Base-by-base conservation (phyloP, 2,329 filamentous ascomycete genomes). In the Thermothelomyces thermophilus region DNA sequence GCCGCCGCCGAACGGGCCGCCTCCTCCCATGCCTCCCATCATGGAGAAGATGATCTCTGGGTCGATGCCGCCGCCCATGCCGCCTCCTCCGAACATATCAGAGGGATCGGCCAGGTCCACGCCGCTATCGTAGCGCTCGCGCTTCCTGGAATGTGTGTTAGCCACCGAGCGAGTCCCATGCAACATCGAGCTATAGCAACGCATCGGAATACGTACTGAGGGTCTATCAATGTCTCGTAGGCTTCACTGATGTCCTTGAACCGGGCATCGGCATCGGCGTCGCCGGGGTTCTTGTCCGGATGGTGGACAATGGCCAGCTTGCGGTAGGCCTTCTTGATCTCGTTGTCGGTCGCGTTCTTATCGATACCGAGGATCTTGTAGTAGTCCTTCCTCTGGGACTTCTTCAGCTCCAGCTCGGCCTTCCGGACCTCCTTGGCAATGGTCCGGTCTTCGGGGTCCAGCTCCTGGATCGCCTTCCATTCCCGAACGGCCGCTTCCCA, bases 171-270 rank as follows among this genome's bases (percentile, higher is more conserved):
- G 41, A 14, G 13, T 5, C 35, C 13, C 6, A 35, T 3, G 28
- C 16, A 45, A 35, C 5, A 9, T 16, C 24, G 13, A 22, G 13
- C n/a, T 14, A 9, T 8, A 17, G 5, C n/a, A 36, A 20, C 9
- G 37, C 37, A 41, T 46, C 34, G 44, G 16, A 14, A 5, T n/a
- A 31, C 35, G 55, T 86, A 90, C 84, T 95, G 84, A 73, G 90
- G 76, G 70, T 98, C 93, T 64, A 87, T 95, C 70, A 98, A 73
- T 43, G 86, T 94, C 72, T 98, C 93, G 66, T 98, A 95, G 35
- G 91, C 91, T 74, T 98, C 93, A 62, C 90, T 87, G 66, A 96
- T 87, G 66, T 98, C 93, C 79, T 98, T 97, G 79, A 98, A 98
- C 64, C 87, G 84, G 60, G 88, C 86, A 62, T 90, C 91, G 55